A percentile compares a stretch with the other conserved stretches of the same genome.
These are phyloP conservation scores for Ophiostoma ips DNA, from an alignment of 2,329 filamentous ascomycete species.

Conservation along the genomic window DNA sequence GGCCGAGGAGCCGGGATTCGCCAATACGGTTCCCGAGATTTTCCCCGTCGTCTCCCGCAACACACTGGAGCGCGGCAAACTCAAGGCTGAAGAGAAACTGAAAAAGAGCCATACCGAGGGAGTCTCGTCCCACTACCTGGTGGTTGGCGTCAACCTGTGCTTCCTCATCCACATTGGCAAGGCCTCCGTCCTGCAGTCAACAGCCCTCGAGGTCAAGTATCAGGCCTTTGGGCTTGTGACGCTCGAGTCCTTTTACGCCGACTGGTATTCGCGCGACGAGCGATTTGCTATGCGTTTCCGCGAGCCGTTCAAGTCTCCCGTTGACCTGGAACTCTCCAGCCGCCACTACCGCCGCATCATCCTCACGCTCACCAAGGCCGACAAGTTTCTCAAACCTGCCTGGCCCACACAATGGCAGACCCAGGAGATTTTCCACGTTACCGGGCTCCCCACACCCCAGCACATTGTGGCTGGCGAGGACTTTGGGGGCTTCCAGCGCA, in stretches of 20 bases:
- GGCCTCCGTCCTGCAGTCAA: constrained; percentile 27
- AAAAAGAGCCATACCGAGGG: constrained; percentile 31
- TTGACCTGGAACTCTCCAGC: constrained; percentile 34
- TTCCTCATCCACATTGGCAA: constrained; percentile 37
- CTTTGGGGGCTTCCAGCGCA: constrained; percentile 39
- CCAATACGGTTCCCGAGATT: constrained; percentile 26
- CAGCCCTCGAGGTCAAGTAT: constrained; percentile 33
- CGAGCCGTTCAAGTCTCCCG: constrained; percentile 21
- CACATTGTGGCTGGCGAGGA: constrained; percentile 39
- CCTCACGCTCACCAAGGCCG: constrained; percentile 37
- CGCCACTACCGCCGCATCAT: constrained; percentile 40
- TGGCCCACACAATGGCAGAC: constrained; percentile 44
- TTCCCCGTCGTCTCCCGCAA: constrained; percentile 39
- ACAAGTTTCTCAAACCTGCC: constrained; percentile 41
- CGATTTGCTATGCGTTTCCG: constrained; percentile 42
- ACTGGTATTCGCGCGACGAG: constrained; percentile 38
- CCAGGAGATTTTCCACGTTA: constrained; percentile 34
- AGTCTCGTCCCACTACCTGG: constrained; percentile 42
- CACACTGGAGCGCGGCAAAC: constrained; percentile 21
- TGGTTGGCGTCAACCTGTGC: constrained; percentile 38
- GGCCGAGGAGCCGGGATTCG: constrained; percentile 27
- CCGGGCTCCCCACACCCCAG: constrained; percentile 37
- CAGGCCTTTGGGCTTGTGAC: constrained; percentile 38
- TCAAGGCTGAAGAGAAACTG: constrained; percentile 26
- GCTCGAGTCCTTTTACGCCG: constrained; percentile 36